Percentiles rank a stretch among this genome's conserved stretches.
phyloP scores from a whole-genome alignment of 2,329 filamentous ascomycete genomes.

The Monosporascus sp. region DNA sequence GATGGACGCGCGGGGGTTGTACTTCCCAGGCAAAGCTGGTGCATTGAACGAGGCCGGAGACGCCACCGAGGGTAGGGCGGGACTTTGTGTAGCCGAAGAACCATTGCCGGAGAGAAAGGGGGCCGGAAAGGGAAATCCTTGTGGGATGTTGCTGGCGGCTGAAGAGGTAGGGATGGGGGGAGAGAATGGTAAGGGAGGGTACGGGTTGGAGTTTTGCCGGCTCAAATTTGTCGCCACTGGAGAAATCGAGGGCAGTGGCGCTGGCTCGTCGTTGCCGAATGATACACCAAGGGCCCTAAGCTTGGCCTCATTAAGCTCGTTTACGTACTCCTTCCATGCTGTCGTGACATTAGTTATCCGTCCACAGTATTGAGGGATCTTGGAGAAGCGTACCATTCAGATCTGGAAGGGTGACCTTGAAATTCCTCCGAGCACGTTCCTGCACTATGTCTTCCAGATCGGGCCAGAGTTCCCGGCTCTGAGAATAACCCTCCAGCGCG shows the following conservation, averaged over 20 bases:
- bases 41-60: slow-evolving; percentile 68
- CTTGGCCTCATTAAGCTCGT: slow-evolving; percentile 83
- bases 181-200: slow-evolving; percentile 73
- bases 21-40: slow-evolving; percentile 48
- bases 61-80: slow-evolving; percentile 57
- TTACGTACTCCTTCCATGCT: slow-evolving; percentile 71
- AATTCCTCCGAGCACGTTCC: slow-evolving; percentile 50
- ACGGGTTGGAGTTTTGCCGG: slow-evolving; percentile 66
- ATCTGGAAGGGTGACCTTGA: slow-evolving; percentile 64
- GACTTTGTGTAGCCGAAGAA: slow-evolving; percentile 57
- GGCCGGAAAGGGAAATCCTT: slow-evolving; percentile 51
- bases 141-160: slow-evolving; percentile 60
- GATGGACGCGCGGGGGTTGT: slow-evolving; percentile 68
- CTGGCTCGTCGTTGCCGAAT: slow-evolving; percentile 67
- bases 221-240: slow-evolving; percentile 58
- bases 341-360: slow-evolving; percentile 8
- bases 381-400: slow-evolving; percentile 46
- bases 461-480: slow-evolving; percentile 67
- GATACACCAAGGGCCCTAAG: slow-evolving; percentile 85
- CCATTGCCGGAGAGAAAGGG: slow-evolving; percentile 57
- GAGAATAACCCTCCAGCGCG: slow-evolving; percentile 41
- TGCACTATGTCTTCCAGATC: slow-evolving; percentile 50
- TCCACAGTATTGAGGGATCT: background rate
- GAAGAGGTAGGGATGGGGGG: slow-evolving; percentile 78
- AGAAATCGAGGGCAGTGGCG: slow-evolving; percentile 57